Conservation (phyloP, 129 eudicot species). For the Artemisia argyi region DNA sequence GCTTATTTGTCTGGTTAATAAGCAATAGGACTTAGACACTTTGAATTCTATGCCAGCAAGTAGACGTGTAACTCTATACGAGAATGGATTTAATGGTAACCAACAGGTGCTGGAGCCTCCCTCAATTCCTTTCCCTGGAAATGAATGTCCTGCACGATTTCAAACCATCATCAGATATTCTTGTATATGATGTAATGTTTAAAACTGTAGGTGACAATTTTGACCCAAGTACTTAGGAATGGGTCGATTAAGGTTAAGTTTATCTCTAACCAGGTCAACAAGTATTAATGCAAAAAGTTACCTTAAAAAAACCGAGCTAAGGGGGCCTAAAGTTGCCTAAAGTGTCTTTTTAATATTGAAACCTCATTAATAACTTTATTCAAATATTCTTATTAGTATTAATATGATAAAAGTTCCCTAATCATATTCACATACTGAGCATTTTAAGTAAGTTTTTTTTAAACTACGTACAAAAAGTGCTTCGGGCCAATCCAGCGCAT, state of each 20-base stretch:
- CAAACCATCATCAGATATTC: constrained; percentile 6
- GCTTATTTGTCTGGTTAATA: constrained; percentile 11
- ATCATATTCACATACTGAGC: too few species aligned
- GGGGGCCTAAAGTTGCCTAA: too few species aligned
- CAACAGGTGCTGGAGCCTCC: constrained; percentile 89
- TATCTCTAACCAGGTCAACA: background rate
- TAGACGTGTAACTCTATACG: constrained; percentile 6
- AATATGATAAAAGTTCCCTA: too few species aligned
- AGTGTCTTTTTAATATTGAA: background rate
- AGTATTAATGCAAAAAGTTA: too few species aligned
- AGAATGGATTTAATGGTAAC: constrained; percentile 54
- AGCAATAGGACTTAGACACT: background rate
- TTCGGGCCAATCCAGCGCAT: background rate
- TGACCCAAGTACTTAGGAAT: background rate
- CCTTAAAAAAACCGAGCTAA: too few species aligned
- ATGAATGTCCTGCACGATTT: constrained; percentile 76
- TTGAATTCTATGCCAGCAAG: background rate
- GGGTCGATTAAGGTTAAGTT: background rate
- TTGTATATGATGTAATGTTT: background rate
- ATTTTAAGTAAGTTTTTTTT: too few species aligned
- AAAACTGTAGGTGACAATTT: background rate
- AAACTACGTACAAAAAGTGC: background rate
- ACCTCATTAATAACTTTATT: background rate
- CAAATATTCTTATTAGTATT: too few species aligned
- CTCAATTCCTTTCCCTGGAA: constrained; percentile 85